phyloP scores from a whole-genome alignment of 192 early-diverging fungal species.

The Radiomyces spectabilis region DNA sequence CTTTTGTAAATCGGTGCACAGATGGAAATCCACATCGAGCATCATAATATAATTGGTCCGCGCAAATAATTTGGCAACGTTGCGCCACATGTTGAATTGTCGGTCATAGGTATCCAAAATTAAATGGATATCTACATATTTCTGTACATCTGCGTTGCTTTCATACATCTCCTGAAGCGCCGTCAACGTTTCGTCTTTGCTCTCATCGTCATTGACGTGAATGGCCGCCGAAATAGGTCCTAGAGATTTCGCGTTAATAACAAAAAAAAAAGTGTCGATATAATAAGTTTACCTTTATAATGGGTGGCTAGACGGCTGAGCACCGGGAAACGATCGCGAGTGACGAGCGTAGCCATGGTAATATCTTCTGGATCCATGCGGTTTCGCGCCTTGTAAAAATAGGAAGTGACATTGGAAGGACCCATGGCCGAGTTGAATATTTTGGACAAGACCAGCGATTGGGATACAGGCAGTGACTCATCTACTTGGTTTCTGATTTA shows the following conservation, averaged over 20 bases:
- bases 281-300: constrained; percentile 29
- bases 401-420: constrained; percentile 42
- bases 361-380: constrained; percentile 35
- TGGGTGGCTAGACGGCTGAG: constrained; percentile 34
- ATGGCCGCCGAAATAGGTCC: constrained; percentile 50
- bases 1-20: constrained; percentile 38
- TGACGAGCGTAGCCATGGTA: constrained; percentile 44
- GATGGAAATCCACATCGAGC: constrained; percentile 49
- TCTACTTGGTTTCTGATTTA: not conserved
- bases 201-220: constrained; percentile 45
- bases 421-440: constrained; percentile 39
- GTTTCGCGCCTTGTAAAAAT: constrained; percentile 35
- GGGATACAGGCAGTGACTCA: constrained; percentile 9
- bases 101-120: constrained; percentile 48
- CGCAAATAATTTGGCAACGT: constrained; percentile 53
- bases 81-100: constrained; percentile 59
- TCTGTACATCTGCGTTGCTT: constrained; percentile 33
- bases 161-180: constrained; percentile 38
- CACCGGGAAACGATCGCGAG: constrained; percentile 38
- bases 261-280: not conserved
- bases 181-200: constrained; percentile 31
- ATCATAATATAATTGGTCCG: constrained; percentile 49
- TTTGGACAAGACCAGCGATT: constrained; percentile 35
- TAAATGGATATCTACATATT: constrained; percentile 48
- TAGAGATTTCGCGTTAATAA: too few relatives aligned